Base-by-base conservation (phyloP, 495 filamentous ascomycete species). In the Aspergillus olivimuriae region DNA sequence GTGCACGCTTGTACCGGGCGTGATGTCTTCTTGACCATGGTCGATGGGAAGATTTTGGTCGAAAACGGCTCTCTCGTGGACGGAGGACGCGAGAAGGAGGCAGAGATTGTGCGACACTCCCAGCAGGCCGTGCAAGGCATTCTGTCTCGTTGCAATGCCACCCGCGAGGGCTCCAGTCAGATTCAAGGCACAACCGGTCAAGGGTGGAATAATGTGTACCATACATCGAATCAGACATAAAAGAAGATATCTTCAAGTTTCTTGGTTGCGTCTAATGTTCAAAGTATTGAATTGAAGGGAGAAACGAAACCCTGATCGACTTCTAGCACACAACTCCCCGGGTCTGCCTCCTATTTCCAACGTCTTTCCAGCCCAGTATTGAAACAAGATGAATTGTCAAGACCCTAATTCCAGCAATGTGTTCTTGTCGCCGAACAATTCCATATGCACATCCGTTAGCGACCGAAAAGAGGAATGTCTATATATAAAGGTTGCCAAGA, bases 21-120 rank as follows among this genome's bases (percentile, higher is more conserved):
- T 6, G 71, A 76, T 59, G 71, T 76, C 6, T 63, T 69, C 43
- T 42, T 70, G 7, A 68, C 72, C 1, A 66, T 76, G 23, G 67
- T 74, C 4, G 65, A 76, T 52, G 71, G 70, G 4, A 58, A 64
- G 47, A 43, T 65, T 17, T 48, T 74, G 20, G 70, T 76, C 3
- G 43, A 57, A 38, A 48, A 57, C 31, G 70, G 71, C 5, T 44
- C 47, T 32, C 35, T 65, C 6, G 24, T 28, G 5, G 24, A 28
- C 11, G 24, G 24, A 11, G 24, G 24, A 11, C 24, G 24, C 5
- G 24, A 28, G 6, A 28, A 28, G 5, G 24, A 28, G 11, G 11
- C 11, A 11, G 24, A 28, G 24, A 28, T 28, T 28, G 24, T 28
- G 6, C 5, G 11, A 5, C 5, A 11, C 11, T 5, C 24, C 24